Percentiles rank a stretch among this genome's conserved stretches.
phyloP scores from a whole-genome alignment of 2,329 filamentous ascomycete species.

The Hymenoscyphus fraxineus region DNA sequence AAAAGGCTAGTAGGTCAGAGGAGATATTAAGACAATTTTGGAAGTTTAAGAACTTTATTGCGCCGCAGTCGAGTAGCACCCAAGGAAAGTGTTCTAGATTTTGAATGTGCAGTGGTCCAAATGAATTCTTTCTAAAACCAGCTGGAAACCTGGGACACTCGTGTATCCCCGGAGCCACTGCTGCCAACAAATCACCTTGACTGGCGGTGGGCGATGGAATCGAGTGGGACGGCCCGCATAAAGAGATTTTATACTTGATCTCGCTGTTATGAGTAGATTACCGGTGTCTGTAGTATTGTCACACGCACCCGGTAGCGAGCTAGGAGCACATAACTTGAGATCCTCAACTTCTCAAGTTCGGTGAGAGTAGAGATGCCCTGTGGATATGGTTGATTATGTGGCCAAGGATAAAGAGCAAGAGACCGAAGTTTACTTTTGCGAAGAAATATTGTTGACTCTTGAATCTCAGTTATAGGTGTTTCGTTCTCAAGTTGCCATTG shows the following conservation, averaged over 20 bases:
- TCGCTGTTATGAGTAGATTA: background rate
- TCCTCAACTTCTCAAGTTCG: background rate
- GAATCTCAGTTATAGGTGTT: background rate
- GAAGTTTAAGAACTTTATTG: background rate
- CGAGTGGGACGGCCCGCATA: background rate
- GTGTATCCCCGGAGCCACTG: background rate
- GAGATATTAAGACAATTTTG: background rate
- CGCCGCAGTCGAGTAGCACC: background rate
- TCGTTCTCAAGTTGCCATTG: background rate
- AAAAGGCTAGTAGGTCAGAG: background rate
- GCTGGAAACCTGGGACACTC: background rate
- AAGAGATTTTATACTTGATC: background rate
- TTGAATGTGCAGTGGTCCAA: background rate
- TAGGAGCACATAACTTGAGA: background rate
- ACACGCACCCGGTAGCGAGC: background rate
- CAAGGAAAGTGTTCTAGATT: background rate
- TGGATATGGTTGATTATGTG: background rate
- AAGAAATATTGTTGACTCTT: background rate
- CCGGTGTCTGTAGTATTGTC: too few species aligned
- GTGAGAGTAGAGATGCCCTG: background rate
- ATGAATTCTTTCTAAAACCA: background rate
- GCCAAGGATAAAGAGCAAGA: background rate
- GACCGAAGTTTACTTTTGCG: background rate
- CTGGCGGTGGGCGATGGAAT: background rate
- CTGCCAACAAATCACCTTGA: background rate